These are phyloP conservation scores for Pythium phragmitis DNA, from an alignment of 352 stramenopile genomes.

Conservation along the genomic window DNA sequence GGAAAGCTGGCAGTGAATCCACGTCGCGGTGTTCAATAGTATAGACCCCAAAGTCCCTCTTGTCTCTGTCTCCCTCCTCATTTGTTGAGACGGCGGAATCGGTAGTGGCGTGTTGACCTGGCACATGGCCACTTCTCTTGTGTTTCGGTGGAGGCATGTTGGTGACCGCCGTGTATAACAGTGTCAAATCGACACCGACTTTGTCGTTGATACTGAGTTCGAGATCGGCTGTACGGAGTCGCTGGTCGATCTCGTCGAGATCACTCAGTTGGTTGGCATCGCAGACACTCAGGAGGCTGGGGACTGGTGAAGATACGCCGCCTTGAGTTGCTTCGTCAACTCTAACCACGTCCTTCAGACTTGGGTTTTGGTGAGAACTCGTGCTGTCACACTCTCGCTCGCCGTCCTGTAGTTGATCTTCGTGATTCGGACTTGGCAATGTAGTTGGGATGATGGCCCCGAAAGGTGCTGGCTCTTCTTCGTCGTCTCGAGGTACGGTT, in stretches of 20 bases:
- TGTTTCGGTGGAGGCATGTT: not conserved
- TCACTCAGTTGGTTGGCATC: too few relatives aligned
- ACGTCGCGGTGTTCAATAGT: not conserved
- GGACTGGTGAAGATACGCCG: too few relatives aligned
- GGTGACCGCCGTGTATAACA: not conserved
- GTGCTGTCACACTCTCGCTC: not conserved
- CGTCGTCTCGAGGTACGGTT: not conserved
- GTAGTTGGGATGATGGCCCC: not conserved
- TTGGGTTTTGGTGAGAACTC: not conserved
- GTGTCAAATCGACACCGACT: not conserved
- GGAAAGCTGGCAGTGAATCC: not conserved
- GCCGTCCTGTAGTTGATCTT: not conserved
- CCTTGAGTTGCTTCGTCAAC: not conserved
- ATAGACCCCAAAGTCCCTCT: not conserved
- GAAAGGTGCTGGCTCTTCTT: not conserved
- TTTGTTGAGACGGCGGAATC: not conserved
- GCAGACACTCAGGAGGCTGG: too few relatives aligned
- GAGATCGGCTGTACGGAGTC: not conserved
- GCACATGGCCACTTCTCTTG: not conserved
- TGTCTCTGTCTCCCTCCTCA: not conserved
- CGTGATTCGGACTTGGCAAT: not conserved
- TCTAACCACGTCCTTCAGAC: not conserved
- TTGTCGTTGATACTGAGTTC: not conserved
- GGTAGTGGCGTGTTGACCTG: not conserved
- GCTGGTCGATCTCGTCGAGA: not conserved